Percentiles rank a stretch among this genome's conserved stretches.
Evolutionary conservation across 805 yeast genomes (phyloP).

Genomic region (Ogataea salicorniae): DNA sequence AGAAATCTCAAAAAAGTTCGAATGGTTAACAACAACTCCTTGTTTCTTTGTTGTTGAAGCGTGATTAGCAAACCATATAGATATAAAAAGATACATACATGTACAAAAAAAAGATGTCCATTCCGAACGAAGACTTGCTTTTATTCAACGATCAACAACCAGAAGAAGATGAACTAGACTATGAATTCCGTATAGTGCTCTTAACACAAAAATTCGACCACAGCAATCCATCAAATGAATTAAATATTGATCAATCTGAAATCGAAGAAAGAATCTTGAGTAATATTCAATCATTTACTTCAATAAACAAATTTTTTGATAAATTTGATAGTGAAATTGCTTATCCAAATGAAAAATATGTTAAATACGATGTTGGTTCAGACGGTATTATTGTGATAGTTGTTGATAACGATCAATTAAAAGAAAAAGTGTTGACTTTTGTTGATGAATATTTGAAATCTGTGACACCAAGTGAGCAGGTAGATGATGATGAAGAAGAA

Average conservation of each 20-base stretch:
- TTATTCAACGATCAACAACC: slow-evolving; percentile 14
- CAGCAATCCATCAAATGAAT: slow-evolving; percentile 24
- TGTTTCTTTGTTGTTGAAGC: too few relatives aligned
- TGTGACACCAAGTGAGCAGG: slow-evolving; percentile 1
- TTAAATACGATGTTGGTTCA: slow-evolving; percentile 57
- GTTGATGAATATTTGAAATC: slow-evolving; percentile 31
- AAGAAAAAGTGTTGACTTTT: slow-evolving; percentile 35
- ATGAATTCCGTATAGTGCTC: slow-evolving; percentile 41
- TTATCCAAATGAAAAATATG: slow-evolving; percentile 48
- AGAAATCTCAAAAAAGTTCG: too few relatives aligned
- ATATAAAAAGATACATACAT: too few relatives aligned
- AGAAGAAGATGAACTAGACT: slow-evolving; percentile 35
- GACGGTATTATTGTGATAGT: slow-evolving; percentile 55
- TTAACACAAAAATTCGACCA: slow-evolving; percentile 34
- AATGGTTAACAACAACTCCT: too few relatives aligned
- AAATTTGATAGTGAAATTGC: slow-evolving; percentile 47
- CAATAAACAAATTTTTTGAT: slow-evolving; percentile 48
- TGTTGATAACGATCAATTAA: slow-evolving; percentile 39
- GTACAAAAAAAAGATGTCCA: neutral
- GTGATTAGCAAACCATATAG: too few relatives aligned
- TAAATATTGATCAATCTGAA: slow-evolving; percentile 27
- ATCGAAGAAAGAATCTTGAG: slow-evolving; percentile 45
- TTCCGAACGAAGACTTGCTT: slow-evolving; percentile 5
- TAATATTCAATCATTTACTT: slow-evolving; percentile 40
- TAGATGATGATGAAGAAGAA: slow-evolving; percentile 8